phyloP scores from a whole-genome alignment of 352 stramenopile genomes.

The Phytophthora pseudosyringae region DNA sequence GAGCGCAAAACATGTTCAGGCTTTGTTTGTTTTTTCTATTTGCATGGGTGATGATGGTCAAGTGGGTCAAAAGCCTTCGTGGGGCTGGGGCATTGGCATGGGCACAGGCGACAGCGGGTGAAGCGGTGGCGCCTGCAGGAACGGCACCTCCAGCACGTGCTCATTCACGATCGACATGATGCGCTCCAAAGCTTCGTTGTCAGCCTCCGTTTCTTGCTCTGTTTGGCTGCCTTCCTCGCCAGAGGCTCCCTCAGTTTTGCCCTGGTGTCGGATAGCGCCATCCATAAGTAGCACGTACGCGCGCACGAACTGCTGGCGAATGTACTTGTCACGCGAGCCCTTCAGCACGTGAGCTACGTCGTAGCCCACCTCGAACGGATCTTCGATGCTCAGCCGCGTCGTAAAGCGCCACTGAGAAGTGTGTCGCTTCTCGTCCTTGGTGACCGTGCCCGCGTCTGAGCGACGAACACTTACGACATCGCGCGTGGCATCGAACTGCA shows the following conservation, averaged over 20 bases:
- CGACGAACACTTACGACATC: constrained; percentile 77
- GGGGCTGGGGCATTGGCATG: constrained; percentile 17
- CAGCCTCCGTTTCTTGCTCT: not conserved
- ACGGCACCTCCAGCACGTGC: constrained; percentile 50
- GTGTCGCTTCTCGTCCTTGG: constrained; percentile 80
- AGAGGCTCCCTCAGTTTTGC: constrained; percentile 7
- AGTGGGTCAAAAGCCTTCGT: constrained; percentile 34
- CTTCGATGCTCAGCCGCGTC: constrained; percentile 93
- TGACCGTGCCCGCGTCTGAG: constrained; percentile 54
- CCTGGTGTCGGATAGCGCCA: constrained; percentile 39
- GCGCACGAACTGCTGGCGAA: constrained; percentile 82
- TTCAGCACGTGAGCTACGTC: constrained; percentile 98
- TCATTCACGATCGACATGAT: constrained; percentile 51
- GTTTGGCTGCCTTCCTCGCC: constrained; percentile 3
- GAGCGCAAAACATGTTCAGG: constrained; percentile 18
- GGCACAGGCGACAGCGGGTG: constrained; percentile 32
- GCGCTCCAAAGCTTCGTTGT: constrained; percentile 28
- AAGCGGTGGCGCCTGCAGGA: constrained; percentile 37
- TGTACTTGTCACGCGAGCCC: constrained; percentile 84
- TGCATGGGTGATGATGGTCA: constrained; percentile 27
- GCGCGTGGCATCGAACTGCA: constrained; percentile 72
- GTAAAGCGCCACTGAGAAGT: constrained; percentile 77
- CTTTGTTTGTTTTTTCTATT: constrained; percentile 38
- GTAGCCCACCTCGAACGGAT: constrained; percentile 99
- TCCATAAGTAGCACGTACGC: constrained; percentile 71